Base-by-base conservation (phyloP, 208 protist genomes). In the Trypanosoma vivax region DNA sequence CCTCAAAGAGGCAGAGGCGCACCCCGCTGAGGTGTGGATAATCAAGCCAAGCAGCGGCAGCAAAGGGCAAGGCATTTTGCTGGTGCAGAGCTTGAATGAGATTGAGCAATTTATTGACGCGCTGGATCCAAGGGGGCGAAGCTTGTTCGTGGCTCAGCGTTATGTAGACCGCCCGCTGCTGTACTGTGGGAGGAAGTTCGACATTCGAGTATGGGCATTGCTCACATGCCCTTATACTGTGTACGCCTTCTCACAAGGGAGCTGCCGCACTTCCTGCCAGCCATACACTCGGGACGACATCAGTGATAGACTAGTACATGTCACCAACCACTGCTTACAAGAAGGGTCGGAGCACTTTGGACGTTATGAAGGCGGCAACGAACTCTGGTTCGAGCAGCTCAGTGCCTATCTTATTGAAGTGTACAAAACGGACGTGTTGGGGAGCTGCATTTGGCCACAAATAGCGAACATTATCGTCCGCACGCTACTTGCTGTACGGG, bases 261-360 rank as follows among this genome's bases (percentile, higher is more conserved):
- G 82, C 60, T 92, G 87, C 57, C 86, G 90, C 19, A 92, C 81
- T 5, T 71, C 80, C 13, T 85, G 79, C 37, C 67, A 45, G 37
- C 41, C 66, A 39, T 94, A 83, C 55, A 59, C 85, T 43, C 10
- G 67, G 38, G 51, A 59, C 9, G 56, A 87, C 41, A 65, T 79
- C 29, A 33, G 45, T 30, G 72, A 92, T 52, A 39, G 42, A 9
- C 35, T 69, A 10, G 62, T 66, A 0, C 90, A 96, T 67, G 56
- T 96, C 14, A 96, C 90, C 7, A 96, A 96, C 54, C 90, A 96
- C 65, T 94, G 87, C 51, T 61, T 96, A 19, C 86, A 93, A 47
- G 65, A 72, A n/a, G 40, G 40, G 18, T 50, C 66, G 0, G 66
- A 38, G 9, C 38, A 75, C 31, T 96, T 83, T 60, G 81, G 85